Evolutionary conservation across 2,329 filamentous ascomycete genomes (phyloP).

Genomic region (Elsinoe perseae): DNA sequence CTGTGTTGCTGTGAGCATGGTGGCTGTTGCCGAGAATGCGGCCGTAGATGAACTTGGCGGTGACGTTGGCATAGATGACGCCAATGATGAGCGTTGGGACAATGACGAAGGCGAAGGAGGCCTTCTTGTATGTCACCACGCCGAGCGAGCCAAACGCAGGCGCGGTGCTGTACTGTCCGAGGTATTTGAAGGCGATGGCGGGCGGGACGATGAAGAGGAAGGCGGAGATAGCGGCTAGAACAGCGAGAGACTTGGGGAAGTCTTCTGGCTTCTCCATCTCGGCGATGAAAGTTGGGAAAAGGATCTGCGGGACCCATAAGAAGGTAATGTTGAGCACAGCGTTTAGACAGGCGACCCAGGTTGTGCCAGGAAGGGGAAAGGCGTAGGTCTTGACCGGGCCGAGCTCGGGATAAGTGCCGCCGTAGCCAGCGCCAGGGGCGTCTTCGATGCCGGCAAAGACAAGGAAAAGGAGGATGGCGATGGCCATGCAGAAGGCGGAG

Average conservation of each 20-base stretch:
- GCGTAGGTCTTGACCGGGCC: slow-evolving; percentile 42
- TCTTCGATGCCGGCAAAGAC: slow-evolving; percentile 42
- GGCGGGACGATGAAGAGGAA: slow-evolving; percentile 46
- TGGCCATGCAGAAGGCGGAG: slow-evolving; percentile 42
- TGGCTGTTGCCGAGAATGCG: slow-evolving; percentile 38
- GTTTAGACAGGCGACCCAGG: slow-evolving; percentile 43
- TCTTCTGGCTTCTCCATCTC: slow-evolving; percentile 45
- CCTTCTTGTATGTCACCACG: slow-evolving; percentile 40
- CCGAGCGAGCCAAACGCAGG: slow-evolving; percentile 44
- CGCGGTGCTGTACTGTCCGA: slow-evolving; percentile 44
- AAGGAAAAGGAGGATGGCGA: slow-evolving; percentile 45
- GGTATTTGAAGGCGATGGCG: slow-evolving; percentile 42
- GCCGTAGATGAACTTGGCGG: slow-evolving; percentile 41
- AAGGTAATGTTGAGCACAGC: slow-evolving; percentile 45
- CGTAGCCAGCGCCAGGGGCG: slow-evolving; percentile 34
- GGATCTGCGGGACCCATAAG: slow-evolving; percentile 45
- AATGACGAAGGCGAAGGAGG: slow-evolving; percentile 45
- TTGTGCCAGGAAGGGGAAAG: slow-evolving; percentile 41
- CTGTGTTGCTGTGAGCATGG: slow-evolving; percentile 42
- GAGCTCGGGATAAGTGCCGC: slow-evolving; percentile 38
- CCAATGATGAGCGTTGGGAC: slow-evolving; percentile 44
- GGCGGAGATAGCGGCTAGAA: slow-evolving; percentile 38
- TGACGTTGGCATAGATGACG: slow-evolving; percentile 45
- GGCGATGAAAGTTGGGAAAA: slow-evolving; percentile 46
- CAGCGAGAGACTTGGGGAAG: slow-evolving; percentile 44